phyloP scores from a whole-genome alignment of 2,329 filamentous ascomycete species.

The Fusarium concolor region DNA sequence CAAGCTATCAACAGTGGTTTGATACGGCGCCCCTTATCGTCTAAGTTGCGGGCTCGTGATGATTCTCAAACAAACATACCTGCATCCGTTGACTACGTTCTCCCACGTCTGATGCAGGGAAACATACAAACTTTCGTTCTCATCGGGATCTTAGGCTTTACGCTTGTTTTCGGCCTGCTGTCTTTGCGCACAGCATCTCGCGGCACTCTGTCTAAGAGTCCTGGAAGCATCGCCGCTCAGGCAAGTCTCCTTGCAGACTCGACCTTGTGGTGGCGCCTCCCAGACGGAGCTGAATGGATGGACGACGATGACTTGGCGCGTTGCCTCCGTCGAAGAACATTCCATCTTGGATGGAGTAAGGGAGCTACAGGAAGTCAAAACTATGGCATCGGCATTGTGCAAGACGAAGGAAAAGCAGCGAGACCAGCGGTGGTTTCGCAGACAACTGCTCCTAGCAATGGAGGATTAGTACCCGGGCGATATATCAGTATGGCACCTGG shows the following conservation, averaged over 20 bases:
- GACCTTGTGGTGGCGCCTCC: constrained; percentile 45
- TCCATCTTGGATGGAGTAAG: constrained; percentile 43
- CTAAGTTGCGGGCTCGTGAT: constrained; percentile 25
- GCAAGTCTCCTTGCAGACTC: constrained; percentile 48
- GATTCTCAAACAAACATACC: constrained; percentile 18
- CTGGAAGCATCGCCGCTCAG: constrained; percentile 47
- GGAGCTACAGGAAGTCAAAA: constrained; percentile 27
- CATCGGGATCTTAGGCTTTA: constrained; percentile 34
- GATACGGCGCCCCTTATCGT: constrained; percentile 21
- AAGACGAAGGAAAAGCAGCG: constrained; percentile 43
- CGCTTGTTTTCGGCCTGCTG: constrained; percentile 38
- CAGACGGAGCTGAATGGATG: constrained; percentile 46
- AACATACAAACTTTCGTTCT: constrained; percentile 41
- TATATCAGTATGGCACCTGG: constrained; percentile 46
- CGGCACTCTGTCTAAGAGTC: constrained; percentile 43
- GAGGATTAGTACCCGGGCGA: constrained; percentile 24
- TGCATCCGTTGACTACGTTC: constrained; percentile 39
- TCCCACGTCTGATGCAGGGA: constrained; percentile 40
- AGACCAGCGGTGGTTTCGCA: constrained; percentile 17
- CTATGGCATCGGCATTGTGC: constrained; percentile 46
- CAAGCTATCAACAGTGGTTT: constrained; percentile 42
- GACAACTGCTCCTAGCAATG: constrained; percentile 18
- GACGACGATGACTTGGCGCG: constrained; percentile 42
- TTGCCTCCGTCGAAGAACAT: constrained; percentile 45
- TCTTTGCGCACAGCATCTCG: constrained; percentile 41